A percentile compares a stretch with the other conserved stretches of the same genome.
Conservation (phyloP, 352 stramenopile species). For the Pythium rishiriense region DNA sequence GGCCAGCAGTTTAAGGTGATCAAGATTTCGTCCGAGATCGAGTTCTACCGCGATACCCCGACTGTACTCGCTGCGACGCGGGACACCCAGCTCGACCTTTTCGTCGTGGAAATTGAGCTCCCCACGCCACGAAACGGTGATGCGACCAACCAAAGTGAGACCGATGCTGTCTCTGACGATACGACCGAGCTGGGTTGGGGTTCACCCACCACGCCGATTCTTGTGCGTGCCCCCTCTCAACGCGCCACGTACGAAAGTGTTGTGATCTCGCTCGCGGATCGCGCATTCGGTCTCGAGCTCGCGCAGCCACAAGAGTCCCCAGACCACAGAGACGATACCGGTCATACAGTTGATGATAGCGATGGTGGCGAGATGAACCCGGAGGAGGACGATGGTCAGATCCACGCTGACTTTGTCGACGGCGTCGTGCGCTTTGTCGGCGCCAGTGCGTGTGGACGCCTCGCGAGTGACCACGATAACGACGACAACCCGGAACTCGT, state of each 20-base stretch:
- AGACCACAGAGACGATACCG: background rate
- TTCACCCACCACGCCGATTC: background rate
- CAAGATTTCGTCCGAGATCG: conserved; percentile 8
- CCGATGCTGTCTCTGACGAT: too few relatives aligned
- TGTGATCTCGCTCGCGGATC: background rate
- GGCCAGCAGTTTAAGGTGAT: background rate
- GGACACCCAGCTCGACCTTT: conserved; percentile 1
- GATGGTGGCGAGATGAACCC: too few relatives aligned
- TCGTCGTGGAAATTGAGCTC: conserved; percentile 18
- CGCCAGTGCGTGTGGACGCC: background rate
- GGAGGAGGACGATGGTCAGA: background rate
- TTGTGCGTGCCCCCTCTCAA: background rate
- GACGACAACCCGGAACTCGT: background rate
- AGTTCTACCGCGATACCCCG: conserved; percentile 8
- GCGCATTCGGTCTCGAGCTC: background rate
- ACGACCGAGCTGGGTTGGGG: too few relatives aligned
- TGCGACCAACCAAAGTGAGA: background rate
- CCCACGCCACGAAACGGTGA: background rate
- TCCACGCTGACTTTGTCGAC: background rate
- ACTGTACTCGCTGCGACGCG: background rate
- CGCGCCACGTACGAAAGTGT: background rate
- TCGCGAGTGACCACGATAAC: background rate
- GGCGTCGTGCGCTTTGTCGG: conserved; percentile 3
- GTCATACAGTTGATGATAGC: background rate
- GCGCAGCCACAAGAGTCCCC: background rate